These are phyloP conservation scores for Solanum piurae DNA, from an alignment of 257 asterid species.

Conservation along the genomic window DNA sequence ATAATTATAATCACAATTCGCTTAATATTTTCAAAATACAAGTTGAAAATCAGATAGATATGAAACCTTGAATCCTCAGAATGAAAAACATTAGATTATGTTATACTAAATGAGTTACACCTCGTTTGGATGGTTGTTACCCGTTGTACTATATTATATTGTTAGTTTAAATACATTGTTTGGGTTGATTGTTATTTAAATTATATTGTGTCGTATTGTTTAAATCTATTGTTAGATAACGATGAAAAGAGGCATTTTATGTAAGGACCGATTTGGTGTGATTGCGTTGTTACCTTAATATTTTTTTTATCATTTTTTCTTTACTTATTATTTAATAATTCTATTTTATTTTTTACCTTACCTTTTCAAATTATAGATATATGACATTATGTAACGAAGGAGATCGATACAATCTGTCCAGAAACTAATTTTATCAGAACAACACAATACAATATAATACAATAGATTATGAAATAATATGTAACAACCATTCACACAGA, in stretches of 20 bases:
- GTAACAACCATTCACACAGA: no score
- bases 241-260: no score
- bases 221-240: no score
- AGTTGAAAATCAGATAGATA: not conserved
- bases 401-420: not conserved
- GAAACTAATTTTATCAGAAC: no score
- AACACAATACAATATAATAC: no score
- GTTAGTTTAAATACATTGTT: no score
- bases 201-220: not conserved
- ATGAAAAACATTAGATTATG: not conserved
- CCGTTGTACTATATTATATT: no score
- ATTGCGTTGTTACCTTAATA: no score
- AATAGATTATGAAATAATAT: no score
- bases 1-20: not conserved
- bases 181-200: no score
- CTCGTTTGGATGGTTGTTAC: not conserved
- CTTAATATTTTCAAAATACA: not conserved
- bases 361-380: no score
- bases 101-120: not conserved
- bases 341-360: not conserved
- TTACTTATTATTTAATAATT: not conserved
- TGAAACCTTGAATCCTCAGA: not conserved
- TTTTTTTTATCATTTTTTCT: not conserved
- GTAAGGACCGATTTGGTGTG: not conserved
- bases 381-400: not conserved